phyloP scores from a whole-genome alignment of 768 basidiomycete genomes.

The Podaxis mareebaensis region DNA sequence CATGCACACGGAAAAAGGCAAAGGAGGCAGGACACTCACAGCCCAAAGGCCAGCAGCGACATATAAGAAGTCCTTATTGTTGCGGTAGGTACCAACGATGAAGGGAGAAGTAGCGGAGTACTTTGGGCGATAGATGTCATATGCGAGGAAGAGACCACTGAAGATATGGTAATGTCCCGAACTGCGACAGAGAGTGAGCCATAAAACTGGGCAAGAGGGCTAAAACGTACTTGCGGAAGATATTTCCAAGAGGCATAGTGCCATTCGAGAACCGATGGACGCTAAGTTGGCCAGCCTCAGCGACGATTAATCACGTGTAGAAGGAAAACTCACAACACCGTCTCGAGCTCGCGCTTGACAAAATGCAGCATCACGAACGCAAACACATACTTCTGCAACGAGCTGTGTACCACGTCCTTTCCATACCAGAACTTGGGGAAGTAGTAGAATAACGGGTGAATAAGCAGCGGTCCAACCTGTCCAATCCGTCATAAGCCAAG shows the following conservation, averaged over 20 bases:
- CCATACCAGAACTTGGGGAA: slow-evolving; percentile 74
- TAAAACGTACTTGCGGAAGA: slow-evolving; percentile 82
- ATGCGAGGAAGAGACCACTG: slow-evolving; percentile 75
- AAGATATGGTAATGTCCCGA: slow-evolving; percentile 88
- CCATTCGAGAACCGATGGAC: slow-evolving; percentile 95
- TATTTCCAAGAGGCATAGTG: slow-evolving; percentile 85
- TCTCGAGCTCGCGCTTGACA: slow-evolving; percentile 89
- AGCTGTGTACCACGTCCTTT: slow-evolving; percentile 66
- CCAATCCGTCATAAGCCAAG: slow-evolving; percentile 9
- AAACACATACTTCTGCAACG: slow-evolving; percentile 77
- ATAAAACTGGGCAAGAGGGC: neutral
- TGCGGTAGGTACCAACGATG: slow-evolving; percentile 60
- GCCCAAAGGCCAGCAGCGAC: slow-evolving; percentile 68
- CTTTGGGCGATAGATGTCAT: slow-evolving; percentile 78
- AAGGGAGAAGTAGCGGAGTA: slow-evolving; percentile 68
- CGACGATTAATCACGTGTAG: slow-evolving; percentile 4
- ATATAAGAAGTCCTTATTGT: slow-evolving; percentile 68
- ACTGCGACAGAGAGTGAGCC: slow-evolving; percentile 40
- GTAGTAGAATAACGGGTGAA: slow-evolving; percentile 85
- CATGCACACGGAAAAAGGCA: neutral
- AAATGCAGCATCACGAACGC: slow-evolving; percentile 85
- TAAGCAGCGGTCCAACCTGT: slow-evolving; percentile 83
- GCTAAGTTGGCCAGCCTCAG: slow-evolving; percentile 34
- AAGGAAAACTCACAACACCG: slow-evolving; percentile 67
- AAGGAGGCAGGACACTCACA: slow-evolving; percentile 59